phyloP scores from a whole-genome alignment of 1,139 yeast genomes.

The Hyphopichia fennica region DNA sequence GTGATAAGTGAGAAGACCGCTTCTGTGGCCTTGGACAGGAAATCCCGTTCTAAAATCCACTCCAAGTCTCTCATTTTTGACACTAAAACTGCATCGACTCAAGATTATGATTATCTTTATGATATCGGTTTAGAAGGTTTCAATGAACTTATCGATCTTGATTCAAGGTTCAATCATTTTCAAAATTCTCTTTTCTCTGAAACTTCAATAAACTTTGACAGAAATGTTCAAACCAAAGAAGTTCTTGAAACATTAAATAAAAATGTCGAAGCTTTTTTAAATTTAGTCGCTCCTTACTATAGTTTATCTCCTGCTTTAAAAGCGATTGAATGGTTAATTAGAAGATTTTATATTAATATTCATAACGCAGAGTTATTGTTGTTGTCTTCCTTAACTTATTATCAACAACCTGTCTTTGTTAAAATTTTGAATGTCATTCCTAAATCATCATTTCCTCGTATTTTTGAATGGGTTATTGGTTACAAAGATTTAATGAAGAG shows the following conservation, averaged over 20 bases:
- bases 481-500: constrained; percentile 63
- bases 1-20: constrained; percentile 65
- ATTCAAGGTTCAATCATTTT: constrained; percentile 72
- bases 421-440: constrained; percentile 73
- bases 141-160: constrained; percentile 67
- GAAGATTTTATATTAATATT: constrained; percentile 85
- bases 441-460: constrained; percentile 62
- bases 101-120: constrained; percentile 83
- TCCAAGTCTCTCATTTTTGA: constrained; percentile 86
- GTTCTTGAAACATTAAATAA: constrained; percentile 70
- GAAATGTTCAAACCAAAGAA: constrained; percentile 76
- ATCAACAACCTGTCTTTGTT: constrained; percentile 67
- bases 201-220: constrained; percentile 73
- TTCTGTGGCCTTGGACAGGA: constrained; percentile 82
- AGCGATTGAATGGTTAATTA: constrained; percentile 92
- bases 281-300: constrained; percentile 75
- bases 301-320: constrained; percentile 72
- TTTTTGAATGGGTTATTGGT: constrained; percentile 70
- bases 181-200: constrained; percentile 75
- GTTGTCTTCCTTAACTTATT: constrained; percentile 75
- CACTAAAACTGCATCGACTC: constrained; percentile 84
- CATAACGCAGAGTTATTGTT: constrained; percentile 74
- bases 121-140: constrained; percentile 75
- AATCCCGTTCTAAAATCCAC: constrained; percentile 81
- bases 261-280: constrained; percentile 72